These are phyloP conservation scores for Gomphus bonarii DNA, from an alignment of 1,284 basidiomycete genomes.

Conservation along the genomic window DNA sequence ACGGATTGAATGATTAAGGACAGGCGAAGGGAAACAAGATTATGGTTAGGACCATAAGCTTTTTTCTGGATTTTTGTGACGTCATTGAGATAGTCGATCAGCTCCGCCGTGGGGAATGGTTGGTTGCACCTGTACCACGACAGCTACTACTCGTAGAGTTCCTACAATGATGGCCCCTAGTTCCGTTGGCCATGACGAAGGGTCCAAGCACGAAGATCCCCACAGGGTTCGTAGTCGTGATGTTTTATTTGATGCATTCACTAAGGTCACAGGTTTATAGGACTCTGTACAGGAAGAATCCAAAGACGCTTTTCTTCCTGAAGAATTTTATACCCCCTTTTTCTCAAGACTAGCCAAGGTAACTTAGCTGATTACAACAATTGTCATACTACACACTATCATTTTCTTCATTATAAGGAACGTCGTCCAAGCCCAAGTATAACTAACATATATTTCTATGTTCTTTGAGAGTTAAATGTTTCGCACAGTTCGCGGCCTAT, in stretches of 20 bases:
- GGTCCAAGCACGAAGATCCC: neutral
- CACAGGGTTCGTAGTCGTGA: neutral
- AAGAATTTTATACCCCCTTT: slow-evolving; percentile 42
- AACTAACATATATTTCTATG: neutral
- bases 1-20: too few species aligned
- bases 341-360: slow-evolving; percentile 43
- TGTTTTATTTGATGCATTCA: neutral
- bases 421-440: neutral
- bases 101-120: too few species aligned
- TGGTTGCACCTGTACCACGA: neutral
- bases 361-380: neutral
- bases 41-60: too few species aligned
- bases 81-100: too few species aligned
- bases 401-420: neutral
- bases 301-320: slow-evolving; percentile 25
- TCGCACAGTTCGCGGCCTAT: slow-evolving; percentile 43
- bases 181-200: neutral
- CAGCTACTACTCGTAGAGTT: neutral
- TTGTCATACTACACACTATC: neutral
- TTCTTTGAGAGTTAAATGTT: neutral
- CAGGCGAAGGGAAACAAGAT: too few species aligned
- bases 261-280: neutral
- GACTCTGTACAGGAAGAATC: neutral
- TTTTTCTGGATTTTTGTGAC: too few species aligned
- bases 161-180: neutral